Evolutionary conservation across 2,329 filamentous ascomycete species (phyloP).

Genomic region (Huntiella bhutanensis): DNA sequence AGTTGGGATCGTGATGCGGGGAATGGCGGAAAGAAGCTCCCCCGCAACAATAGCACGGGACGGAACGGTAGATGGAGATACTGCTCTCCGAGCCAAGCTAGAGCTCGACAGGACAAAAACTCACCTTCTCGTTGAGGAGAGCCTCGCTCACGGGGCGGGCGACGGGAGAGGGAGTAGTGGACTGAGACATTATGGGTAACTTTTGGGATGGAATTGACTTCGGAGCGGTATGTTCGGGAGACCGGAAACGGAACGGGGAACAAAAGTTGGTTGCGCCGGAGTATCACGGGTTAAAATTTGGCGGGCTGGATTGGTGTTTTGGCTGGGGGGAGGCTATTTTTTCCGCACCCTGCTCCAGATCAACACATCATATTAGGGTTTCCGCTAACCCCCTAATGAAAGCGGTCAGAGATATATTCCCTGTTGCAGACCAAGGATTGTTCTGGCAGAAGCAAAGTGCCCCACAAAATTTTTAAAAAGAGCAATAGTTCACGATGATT

Average conservation of each 20-base stretch:
- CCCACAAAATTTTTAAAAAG: constrained; percentile 11
- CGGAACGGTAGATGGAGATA: background rate
- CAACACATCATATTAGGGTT: too few relatives aligned
- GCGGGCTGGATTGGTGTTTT: constrained; percentile 1
- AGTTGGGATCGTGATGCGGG: too few relatives aligned
- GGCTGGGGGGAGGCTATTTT: constrained; percentile 6
- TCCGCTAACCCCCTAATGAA: constrained; percentile 16
- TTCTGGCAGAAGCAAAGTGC: constrained; percentile 24
- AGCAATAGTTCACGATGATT: too few relatives aligned
- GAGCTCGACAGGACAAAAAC: constrained; percentile 8
- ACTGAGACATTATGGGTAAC: constrained; percentile 31
- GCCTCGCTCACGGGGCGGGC: constrained; percentile 89
- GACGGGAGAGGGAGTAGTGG: constrained; percentile 27
- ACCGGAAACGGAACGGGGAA: constrained; percentile 1
- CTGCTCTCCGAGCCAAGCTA: background rate
- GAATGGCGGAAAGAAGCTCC: too few relatives aligned
- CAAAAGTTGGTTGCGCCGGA: constrained; percentile 6
- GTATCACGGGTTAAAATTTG: constrained; percentile 2
- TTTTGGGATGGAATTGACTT: constrained; percentile 2
- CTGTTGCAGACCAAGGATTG: constrained; percentile 14
- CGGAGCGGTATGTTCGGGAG: background rate
- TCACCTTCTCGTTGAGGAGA: constrained; percentile 96
- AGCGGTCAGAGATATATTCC: constrained; percentile 23
- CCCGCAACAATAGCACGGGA: too few relatives aligned
- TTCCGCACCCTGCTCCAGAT: background rate